These are phyloP conservation scores for Cladobotryum protrusum DNA, from an alignment of 2,329 filamentous ascomycete genomes.

Conservation along the genomic window DNA sequence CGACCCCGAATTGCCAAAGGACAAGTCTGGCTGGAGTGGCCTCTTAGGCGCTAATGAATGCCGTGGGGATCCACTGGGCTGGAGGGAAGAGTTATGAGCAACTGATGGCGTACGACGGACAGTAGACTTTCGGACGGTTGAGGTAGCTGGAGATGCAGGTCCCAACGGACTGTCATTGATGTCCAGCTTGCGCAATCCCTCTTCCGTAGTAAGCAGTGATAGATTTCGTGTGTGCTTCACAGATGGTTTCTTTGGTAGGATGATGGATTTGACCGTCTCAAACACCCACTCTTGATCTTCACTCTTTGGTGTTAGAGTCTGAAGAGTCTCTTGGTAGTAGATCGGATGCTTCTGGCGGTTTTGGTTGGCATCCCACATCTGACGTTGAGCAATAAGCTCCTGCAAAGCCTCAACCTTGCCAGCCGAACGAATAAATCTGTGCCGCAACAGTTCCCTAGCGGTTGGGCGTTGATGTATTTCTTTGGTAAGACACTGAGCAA, in stretches of 20 bases:
- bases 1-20: constrained; percentile 87
- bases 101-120: constrained; percentile 42
- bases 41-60: constrained; percentile 53
- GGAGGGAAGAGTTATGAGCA: constrained; percentile 27
- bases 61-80: constrained; percentile 37
- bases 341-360: constrained; percentile 64
- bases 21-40: constrained; percentile 82
- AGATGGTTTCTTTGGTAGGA: constrained; percentile 42
- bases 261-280: constrained; percentile 78
- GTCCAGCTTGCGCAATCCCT: constrained; percentile 54
- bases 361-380: constrained; percentile 72
- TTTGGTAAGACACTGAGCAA: constrained; percentile 85
- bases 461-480: constrained; percentile 79
- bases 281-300: constrained; percentile 91
- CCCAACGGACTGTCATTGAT: constrained; percentile 56
- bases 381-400: constrained; percentile 76
- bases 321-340: constrained; percentile 90
- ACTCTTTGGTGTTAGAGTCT: constrained; percentile 58
- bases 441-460: constrained; percentile 79
- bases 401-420: constrained; percentile 84
- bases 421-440: constrained; percentile 80
- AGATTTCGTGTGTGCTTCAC: constrained; percentile 48
- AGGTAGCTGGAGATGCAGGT: constrained; percentile 45
- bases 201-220: constrained; percentile 52
- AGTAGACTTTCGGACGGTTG: constrained; percentile 57